A percentile compares a stretch with the other conserved stretches of the same genome.
Evolutionary conservation across 495 filamentous ascomycete genomes (phyloP).

Genomic region (Staphylotrichum tortipilum): DNA sequence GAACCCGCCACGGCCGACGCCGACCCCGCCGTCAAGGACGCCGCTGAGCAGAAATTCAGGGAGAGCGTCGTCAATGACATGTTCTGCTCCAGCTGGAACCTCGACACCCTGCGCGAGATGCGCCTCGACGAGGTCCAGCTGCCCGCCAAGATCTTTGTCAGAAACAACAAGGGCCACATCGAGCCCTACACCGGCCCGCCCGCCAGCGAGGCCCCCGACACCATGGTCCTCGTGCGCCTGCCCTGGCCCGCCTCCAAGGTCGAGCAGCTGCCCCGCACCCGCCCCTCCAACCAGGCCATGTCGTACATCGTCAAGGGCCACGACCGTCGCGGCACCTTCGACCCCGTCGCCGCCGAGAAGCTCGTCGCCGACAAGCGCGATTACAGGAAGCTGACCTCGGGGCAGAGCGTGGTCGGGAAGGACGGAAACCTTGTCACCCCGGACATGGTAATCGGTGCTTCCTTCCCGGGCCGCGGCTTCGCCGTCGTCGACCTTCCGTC

Average conservation of each 20-base stretch:
- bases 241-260: constrained; percentile 76
- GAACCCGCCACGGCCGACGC: constrained; percentile 1
- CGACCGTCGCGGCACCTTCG: constrained; percentile 70
- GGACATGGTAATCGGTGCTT: constrained; percentile 41
- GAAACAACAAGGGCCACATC: constrained; percentile 56
- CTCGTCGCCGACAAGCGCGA: constrained; percentile 49
- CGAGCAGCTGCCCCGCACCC: constrained; percentile 54
- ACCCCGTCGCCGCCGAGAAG: constrained; percentile 48
- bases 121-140: constrained; percentile 55
- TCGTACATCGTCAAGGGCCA: constrained; percentile 79
- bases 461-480: constrained; percentile 44
- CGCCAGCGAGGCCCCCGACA: constrained; percentile 49
- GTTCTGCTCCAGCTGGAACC: constrained; percentile 70
- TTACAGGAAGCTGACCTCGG: constrained; percentile 43
- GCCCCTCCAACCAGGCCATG: constrained; percentile 54
- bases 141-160: constrained; percentile 61
- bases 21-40: constrained; percentile 8
- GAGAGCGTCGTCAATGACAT: constrained; percentile 61
- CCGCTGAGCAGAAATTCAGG: constrained; percentile 37
- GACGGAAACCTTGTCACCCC: constrained; percentile 50
- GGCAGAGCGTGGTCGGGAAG: constrained; percentile 43
- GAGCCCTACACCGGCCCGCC: constrained; percentile 58
- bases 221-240: constrained; percentile 63
- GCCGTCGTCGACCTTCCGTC: constrained; percentile 74
- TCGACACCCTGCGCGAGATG: constrained; percentile 58